Evolutionary conservation across 2,329 filamentous ascomycete genomes (phyloP).

Genomic region (Fusarium setosum): DNA sequence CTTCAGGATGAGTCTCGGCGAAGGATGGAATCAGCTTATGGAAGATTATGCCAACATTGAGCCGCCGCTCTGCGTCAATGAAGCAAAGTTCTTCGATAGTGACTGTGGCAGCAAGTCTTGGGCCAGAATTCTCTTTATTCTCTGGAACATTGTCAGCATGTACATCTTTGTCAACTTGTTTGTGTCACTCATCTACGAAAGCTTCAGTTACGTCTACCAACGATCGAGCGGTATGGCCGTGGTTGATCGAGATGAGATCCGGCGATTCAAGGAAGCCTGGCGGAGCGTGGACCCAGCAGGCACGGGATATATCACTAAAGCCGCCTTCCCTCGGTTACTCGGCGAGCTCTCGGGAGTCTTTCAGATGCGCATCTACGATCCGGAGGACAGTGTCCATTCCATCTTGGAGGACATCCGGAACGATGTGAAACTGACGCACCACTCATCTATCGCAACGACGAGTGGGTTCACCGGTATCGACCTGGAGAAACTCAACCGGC

Average conservation of each 20-base stretch:
- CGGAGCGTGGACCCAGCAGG: constrained; percentile 93
- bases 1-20: constrained; percentile 92
- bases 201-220: constrained; percentile 99
- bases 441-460: constrained; percentile 64
- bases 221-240: constrained; percentile 91
- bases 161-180: constrained; percentile 99
- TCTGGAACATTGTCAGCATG: constrained; percentile 99
- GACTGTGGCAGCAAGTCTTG: constrained; percentile 94
- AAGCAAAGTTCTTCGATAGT: constrained; percentile 79
- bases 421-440: constrained; percentile 63
- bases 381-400: constrained; percentile 85
- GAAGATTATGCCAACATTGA: constrained; percentile 88
- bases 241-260: constrained; percentile 92
- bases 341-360: constrained; percentile 95
- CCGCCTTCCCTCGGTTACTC: constrained; percentile 87
- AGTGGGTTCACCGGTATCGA: constrained; percentile 73
- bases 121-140: constrained; percentile 90
- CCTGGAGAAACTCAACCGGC: constrained; percentile 77
- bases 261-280: constrained; percentile 98
- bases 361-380: constrained; percentile 95
- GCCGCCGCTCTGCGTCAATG: constrained; percentile 83
- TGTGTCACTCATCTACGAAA: constrained; percentile 98
- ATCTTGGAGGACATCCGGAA: constrained; percentile 87
- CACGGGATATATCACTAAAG: constrained; percentile 89
- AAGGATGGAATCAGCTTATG: constrained; percentile 98